These are phyloP conservation scores for Calonectria hawksworthii DNA, from an alignment of 2,329 filamentous ascomycete species.

Conservation along the genomic window DNA sequence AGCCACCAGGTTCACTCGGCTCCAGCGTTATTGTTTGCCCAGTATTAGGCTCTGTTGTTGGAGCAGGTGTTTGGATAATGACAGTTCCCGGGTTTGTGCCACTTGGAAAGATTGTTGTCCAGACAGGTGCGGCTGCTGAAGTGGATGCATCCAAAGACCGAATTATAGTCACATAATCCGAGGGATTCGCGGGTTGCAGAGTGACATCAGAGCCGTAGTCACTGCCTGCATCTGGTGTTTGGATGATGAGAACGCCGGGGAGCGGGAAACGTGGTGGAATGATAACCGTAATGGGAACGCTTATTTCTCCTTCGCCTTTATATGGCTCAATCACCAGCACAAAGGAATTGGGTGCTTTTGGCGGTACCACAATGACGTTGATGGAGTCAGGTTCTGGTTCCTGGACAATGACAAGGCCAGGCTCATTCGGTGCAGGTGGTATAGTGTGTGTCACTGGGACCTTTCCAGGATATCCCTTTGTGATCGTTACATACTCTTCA, in stretches of 20 bases:
- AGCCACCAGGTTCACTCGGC: conserved; percentile 24
- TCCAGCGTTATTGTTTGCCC: conserved; percentile 31
- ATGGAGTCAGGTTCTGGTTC: conserved; percentile 28
- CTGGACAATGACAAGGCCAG: conserved; percentile 38
- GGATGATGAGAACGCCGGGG: conserved; percentile 39
- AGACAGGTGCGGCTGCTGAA: not conserved
- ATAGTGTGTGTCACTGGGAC: conserved; percentile 38
- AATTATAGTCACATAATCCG: conserved; percentile 37
- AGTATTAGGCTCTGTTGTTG: not conserved
- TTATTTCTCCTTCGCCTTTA: conserved; percentile 30
- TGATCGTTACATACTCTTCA: conserved; percentile 41
- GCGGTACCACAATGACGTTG: conserved; percentile 35
- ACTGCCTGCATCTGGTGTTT: conserved; percentile 26
- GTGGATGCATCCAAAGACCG: conserved; percentile 22
- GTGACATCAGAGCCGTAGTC: conserved; percentile 22
- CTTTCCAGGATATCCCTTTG: conserved; percentile 36
- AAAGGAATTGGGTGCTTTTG: conserved; percentile 33
- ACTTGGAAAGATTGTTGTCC: conserved; percentile 31
- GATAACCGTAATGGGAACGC: conserved; percentile 31
- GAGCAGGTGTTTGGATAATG: conserved; percentile 34
- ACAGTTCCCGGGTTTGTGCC: conserved; percentile 37
- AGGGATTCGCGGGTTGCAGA: conserved; percentile 24
- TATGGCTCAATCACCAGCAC: conserved; percentile 39
- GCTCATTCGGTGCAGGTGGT: conserved; percentile 34
- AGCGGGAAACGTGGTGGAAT: conserved; percentile 27